Evolutionary conservation across 2,329 filamentous ascomycete genomes (phyloP).

Genomic region (Apiospora sp.): DNA sequence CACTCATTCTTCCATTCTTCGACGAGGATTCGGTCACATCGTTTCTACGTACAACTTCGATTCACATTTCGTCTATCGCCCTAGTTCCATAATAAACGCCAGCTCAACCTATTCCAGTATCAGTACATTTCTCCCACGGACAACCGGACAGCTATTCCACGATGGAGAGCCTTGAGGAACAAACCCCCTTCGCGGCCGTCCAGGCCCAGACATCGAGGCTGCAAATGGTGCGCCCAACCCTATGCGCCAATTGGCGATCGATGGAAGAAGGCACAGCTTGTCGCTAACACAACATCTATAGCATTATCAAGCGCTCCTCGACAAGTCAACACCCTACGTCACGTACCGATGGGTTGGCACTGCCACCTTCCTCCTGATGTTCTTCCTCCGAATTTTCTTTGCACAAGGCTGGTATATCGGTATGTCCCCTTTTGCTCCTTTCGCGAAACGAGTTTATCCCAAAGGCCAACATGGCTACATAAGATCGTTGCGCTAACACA

Average conservation of each 20-base stretch:
- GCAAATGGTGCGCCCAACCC: constrained; percentile 62
- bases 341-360: constrained; percentile 91
- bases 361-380: constrained; percentile 75
- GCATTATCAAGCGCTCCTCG: constrained; percentile 94
- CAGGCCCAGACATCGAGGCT: constrained; percentile 82
- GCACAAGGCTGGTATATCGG: constrained; percentile 99
- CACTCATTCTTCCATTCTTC: not conserved
- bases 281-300: constrained; percentile 48
- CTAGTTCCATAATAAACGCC: not conserved
- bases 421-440: constrained; percentile 48
- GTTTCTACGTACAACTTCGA: not conserved
- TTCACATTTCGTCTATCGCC: not conserved
- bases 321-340: constrained; percentile 90
- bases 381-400: constrained; percentile 88
- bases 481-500: constrained; percentile 29
- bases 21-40: not conserved
- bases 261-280: not conserved
- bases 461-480: too few species aligned
- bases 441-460: not conserved
- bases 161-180: constrained; percentile 90
- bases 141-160: constrained; percentile 25
- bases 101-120: not conserved
- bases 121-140: constrained; percentile 14
- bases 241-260: constrained; percentile 5
- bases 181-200: constrained; percentile 91